Evolutionary conservation across 1,139 yeast species (phyloP), one percentile per base, ranked within the genome.

Genomic region (Hemisphaericaspora subhashii): DNA sequence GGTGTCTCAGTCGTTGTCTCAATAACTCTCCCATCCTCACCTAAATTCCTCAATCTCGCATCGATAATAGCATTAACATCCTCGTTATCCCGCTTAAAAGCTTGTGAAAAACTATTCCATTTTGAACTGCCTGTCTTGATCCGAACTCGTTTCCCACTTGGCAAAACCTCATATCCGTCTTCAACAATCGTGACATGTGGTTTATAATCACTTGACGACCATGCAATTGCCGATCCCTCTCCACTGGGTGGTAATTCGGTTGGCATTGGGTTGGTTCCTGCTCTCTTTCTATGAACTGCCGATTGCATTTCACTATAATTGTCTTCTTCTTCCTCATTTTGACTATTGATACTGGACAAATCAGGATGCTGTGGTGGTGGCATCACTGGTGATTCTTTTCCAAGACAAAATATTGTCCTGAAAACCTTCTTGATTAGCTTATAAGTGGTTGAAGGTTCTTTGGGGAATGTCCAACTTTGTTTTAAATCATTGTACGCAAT

Each of bases 391-490:
- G 15, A 12, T 5, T 24, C 15, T 24, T 24, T 12, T 23, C 25
- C 27, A 24, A 24, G 10, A 3, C 29, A 18, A 3, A 45, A 42
- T 9, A 46, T 14, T 20, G 30, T 45, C 10, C 50, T 44, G 22
- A 54, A 39, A 2, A 48, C 5, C 8, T 43, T 46, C n/a, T 36
- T 33, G 18, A 57, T 27, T 5, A 45, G 31, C 3, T 42, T 46
- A 25, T 44, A 48, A 2, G 55, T 50, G 1, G 68, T 60, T 1
- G 74, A 67, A 4, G 60, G 55, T 25, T 77, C 78, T 38, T 64
- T 69, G 15, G 71, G 62, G 71, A 83, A 80, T 1, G 76, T 76
- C 97, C 96, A 88, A 2, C 96, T 86, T 55, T 86, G 94, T 38
- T 74, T 69, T 56, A 92, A 70, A 47, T 89, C 95, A 22, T 69